These are phyloP conservation scores for Hansenula lynferdii DNA, from an alignment of 1,139 yeast genomes.

Conservation along the genomic window DNA sequence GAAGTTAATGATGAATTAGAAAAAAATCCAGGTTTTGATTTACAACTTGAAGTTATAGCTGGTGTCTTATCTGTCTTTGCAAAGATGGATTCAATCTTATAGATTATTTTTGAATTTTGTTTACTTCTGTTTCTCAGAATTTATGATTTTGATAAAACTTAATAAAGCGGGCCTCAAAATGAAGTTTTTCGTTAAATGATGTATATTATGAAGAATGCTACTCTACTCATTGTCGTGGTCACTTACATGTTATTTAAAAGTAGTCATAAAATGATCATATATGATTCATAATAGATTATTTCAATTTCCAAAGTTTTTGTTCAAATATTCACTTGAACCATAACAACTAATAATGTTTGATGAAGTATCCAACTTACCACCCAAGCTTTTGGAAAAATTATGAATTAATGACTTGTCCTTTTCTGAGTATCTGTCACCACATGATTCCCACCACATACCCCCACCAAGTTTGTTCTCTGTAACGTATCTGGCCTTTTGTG, in stretches of 20 bases:
- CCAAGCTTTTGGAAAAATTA: conserved; percentile 37
- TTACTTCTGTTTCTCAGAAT: too few relatives aligned
- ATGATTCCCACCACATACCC: conserved; percentile 94
- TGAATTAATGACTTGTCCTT: conserved; percentile 31
- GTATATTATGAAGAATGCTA: too few relatives aligned
- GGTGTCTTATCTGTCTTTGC: conserved; percentile 62
- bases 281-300: too few relatives aligned
- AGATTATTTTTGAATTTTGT: conserved; percentile 3
- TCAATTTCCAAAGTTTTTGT: background rate
- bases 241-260: too few relatives aligned
- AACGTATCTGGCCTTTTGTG: conserved; percentile 58
- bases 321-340: conserved; percentile 10
- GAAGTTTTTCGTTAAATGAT: too few relatives aligned
- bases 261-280: too few relatives aligned
- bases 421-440: conserved; percentile 50
- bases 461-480: conserved; percentile 55
- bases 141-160: too few relatives aligned
- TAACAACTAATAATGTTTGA: conserved; percentile 9
- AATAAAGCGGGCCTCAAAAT: too few relatives aligned
- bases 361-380: conserved; percentile 24
- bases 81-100: conserved; percentile 42
- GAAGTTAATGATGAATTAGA: conserved; percentile 68
- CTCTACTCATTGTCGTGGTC: too few relatives aligned
- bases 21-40: conserved; percentile 47
- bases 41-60: conserved; percentile 84